Percentiles rank a stretch among this genome's conserved stretches.
Evolutionary conservation across 768 basidiomycete genomes (phyloP).

Genomic region (Tremella yokohamensis): DNA sequence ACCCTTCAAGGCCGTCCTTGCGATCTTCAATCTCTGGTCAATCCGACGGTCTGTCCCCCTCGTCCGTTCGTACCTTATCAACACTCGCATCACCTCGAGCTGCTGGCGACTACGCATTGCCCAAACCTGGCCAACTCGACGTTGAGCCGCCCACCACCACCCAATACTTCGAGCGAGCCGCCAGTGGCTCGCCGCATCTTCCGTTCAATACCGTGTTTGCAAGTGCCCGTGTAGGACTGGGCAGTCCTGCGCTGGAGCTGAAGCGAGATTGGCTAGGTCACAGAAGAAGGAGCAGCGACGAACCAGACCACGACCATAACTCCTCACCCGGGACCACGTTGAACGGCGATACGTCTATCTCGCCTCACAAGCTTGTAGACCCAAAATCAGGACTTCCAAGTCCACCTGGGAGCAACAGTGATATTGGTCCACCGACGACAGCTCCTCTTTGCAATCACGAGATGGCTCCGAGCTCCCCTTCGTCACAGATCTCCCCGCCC

Average conservation of each 20-base stretch:
- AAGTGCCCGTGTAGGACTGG: constrained; percentile 6
- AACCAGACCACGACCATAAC: neutral
- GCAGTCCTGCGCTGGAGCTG: constrained; percentile 3
- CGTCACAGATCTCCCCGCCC: neutral
- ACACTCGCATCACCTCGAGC: neutral
- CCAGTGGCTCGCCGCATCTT: neutral
- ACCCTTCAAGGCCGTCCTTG: neutral
- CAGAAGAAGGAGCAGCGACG: neutral
- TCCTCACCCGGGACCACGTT: neutral
- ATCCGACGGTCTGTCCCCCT: neutral
- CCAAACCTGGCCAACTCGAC: neutral
- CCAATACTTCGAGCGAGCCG: too few relatives aligned
- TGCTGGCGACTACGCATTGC: neutral
- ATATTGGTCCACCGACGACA: constrained; percentile 9
- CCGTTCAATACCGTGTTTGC: neutral
- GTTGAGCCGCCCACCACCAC: neutral
- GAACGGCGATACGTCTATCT: neutral
- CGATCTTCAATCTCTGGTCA: constrained; percentile 1
- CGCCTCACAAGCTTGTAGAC: constrained; percentile 24
- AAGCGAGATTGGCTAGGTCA: neutral
- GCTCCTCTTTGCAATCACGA: neutral
- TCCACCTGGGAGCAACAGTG: constrained; percentile 41
- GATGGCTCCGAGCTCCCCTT: constrained; percentile 1
- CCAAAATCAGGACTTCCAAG: constrained; percentile 29
- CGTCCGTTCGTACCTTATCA: neutral